Evolutionary conservation across 352 stramenopile species (phyloP), one percentile per base, ranked within the genome.

Genomic region (Blastocystis sp.): DNA sequence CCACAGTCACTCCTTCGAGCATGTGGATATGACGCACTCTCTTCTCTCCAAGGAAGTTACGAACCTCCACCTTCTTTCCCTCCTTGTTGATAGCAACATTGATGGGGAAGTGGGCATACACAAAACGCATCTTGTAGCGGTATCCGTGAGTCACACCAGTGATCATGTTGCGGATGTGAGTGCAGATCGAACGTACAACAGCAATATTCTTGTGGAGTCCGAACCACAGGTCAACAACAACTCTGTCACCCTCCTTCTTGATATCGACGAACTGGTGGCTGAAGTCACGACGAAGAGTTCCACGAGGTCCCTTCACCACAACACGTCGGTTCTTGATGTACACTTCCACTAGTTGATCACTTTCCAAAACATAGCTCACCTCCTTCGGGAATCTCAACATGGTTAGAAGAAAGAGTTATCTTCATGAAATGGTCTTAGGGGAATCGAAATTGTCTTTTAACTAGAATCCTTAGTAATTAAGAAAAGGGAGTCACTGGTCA

Each of bases 101-200:
- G 94, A 99, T 99, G 89, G 97, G 97, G 91, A 99, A 99, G 92
- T 99, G 97, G 80, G 94, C 95, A 92, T 99, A 99, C 89, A 98
- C 96, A 90, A 99, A 98, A 88, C 97, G 94, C 96, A 99, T n/a
- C n/a, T n/a, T n/a, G n/a, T n/a, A n/a, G n/a, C n/a, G n/a, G n/a
- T n/a, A n/a, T n/a, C n/a, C n/a, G n/a, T n/a, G n/a, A n/a, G n/a
- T n/a, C n/a, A n/a, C n/a, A n/a, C n/a, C n/a, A n/a, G n/a, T n/a
- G n/a, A n/a, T n/a, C n/a, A n/a, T n/a, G n/a, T n/a, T n/a, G n/a
- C n/a, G n/a, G n/a, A n/a, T n/a, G n/a, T n/a, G n/a, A n/a, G n/a
- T n/a, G n/a, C n/a, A n/a, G n/a, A n/a, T n/a, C n/a, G n/a, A n/a
- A n/a, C n/a, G n/a, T 98, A 98, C 95, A 90, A 94, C 97, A 43